Percentiles rank a stretch among this genome's conserved stretches.
Conservation (phyloP, 805 yeast genomes). For the Kazachstania africana region DNA sequence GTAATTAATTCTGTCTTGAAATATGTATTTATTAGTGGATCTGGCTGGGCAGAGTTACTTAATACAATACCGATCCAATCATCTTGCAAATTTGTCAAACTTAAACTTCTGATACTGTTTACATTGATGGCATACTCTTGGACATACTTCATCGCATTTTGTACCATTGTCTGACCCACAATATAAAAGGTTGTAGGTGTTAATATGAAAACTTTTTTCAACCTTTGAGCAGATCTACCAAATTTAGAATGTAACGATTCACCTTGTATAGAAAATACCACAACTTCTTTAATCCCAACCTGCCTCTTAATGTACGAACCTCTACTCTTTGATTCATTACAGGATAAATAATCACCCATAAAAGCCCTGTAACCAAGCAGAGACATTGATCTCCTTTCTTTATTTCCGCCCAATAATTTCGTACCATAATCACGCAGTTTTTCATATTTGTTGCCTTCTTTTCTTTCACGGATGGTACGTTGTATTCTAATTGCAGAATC, state of each 20-base stretch:
- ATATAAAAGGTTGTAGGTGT: conserved; percentile 54
- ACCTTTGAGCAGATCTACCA: conserved; percentile 79
- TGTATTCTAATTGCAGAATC: conserved; percentile 80
- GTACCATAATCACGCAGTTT: conserved; percentile 81
- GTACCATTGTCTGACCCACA: conserved; percentile 60
- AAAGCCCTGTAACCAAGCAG: conserved; percentile 78
- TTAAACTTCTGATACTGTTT: conserved; percentile 45
- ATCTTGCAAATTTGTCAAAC: conserved; percentile 69
- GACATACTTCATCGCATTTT: conserved; percentile 44
- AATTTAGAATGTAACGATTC: conserved; percentile 76
- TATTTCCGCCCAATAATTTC: conserved; percentile 53
- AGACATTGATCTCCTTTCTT: conserved; percentile 84
- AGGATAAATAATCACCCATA: conserved; percentile 88
- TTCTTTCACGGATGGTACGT: conserved; percentile 68
- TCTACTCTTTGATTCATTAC: conserved; percentile 62
- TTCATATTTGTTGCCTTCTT: conserved; percentile 71
- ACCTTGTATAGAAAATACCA: conserved; percentile 72
- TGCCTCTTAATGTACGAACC: conserved; percentile 68
- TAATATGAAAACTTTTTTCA: conserved; percentile 61
- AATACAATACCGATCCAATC: conserved; percentile 71
- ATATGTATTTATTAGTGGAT: conserved; percentile 63
- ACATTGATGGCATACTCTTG: conserved; percentile 57
- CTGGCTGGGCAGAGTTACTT: conserved; percentile 41
- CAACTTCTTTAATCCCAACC: conserved; percentile 55
- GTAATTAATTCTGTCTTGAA: conserved; percentile 86